Evolutionary conservation across 306 rosid species (phyloP).

Genomic region (Prunus dulcis): DNA sequence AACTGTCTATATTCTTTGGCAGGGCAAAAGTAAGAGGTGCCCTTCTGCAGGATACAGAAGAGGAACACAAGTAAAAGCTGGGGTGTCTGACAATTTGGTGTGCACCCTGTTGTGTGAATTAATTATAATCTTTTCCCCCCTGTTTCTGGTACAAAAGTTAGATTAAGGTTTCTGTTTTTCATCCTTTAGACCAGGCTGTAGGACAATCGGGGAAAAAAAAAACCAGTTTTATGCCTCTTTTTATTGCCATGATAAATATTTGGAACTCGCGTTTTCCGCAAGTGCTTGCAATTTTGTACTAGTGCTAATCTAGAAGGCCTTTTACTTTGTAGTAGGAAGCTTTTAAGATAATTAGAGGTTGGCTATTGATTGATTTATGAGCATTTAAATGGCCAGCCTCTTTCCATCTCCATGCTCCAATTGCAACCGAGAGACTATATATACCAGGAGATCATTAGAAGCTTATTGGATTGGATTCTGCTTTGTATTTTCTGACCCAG

Average conservation of each 20-base stretch:
- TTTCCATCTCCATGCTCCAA: too few species aligned
- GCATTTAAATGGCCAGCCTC: neutral
- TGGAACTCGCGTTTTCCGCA: neutral
- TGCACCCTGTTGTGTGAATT: constrained; percentile 5
- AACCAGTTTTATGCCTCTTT: neutral
- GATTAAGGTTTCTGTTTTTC: neutral
- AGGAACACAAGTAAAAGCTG: constrained; percentile 27
- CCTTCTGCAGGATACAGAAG: constrained; percentile 55
- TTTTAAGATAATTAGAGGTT: too few species aligned
- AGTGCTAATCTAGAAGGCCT: too few species aligned
- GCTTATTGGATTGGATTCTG: too few species aligned
- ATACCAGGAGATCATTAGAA: too few species aligned
- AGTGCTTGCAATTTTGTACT: neutral
- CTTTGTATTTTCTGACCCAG: too few species aligned
- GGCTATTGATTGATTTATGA: neutral
- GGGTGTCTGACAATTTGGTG: neutral
- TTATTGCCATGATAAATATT: neutral
- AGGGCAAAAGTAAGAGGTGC: constrained; percentile 82
- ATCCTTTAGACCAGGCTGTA: neutral
- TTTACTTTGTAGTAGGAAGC: too few species aligned
- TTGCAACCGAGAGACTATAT: too few species aligned
- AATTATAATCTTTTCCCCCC: too few species aligned
- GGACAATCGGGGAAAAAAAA: neutral
- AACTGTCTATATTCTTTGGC: constrained; percentile 22
- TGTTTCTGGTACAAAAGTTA: too few species aligned